These are phyloP conservation scores for Verruconis gallopava DNA, from an alignment of 2,329 filamentous ascomycete species.

Conservation along the genomic window DNA sequence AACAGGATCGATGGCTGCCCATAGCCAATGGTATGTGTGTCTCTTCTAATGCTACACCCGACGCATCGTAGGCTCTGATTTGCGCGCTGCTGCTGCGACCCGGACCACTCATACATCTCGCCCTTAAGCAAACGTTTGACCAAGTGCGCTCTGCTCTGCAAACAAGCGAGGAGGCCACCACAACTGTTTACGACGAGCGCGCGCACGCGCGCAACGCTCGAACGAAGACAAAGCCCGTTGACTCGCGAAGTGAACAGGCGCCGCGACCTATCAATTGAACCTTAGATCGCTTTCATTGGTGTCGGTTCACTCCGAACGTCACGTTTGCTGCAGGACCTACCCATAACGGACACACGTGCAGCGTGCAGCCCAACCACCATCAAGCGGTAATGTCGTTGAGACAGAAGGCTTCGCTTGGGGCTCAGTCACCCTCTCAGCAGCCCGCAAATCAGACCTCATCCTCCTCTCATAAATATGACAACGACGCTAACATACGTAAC, in stretches of 20 bases:
- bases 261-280: constrained; percentile 22
- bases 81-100: constrained; percentile 17
- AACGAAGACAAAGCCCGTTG: no score
- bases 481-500: constrained; percentile 86
- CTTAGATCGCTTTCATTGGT: constrained; percentile 6
- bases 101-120: no score
- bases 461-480: constrained; percentile 16
- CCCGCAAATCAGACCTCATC: constrained; percentile 1
- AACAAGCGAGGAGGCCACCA: neutral
- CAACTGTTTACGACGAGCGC: no score
- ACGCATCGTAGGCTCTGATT: constrained; percentile 23
- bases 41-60: no score
- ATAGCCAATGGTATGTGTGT: constrained; percentile 96
- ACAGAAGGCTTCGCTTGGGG: neutral
- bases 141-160: neutral
- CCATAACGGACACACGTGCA: constrained; percentile 26
- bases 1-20: constrained; percentile 98
- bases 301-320: neutral
- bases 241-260: no score
- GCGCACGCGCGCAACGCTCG: neutral
- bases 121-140: no score
- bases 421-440: neutral
- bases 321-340: constrained; percentile 7
- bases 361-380: constrained; percentile 21
- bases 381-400: constrained; percentile 33